Conservation (phyloP, 2,329 filamentous ascomycete species). For the Penicillium olsonii region DNA sequence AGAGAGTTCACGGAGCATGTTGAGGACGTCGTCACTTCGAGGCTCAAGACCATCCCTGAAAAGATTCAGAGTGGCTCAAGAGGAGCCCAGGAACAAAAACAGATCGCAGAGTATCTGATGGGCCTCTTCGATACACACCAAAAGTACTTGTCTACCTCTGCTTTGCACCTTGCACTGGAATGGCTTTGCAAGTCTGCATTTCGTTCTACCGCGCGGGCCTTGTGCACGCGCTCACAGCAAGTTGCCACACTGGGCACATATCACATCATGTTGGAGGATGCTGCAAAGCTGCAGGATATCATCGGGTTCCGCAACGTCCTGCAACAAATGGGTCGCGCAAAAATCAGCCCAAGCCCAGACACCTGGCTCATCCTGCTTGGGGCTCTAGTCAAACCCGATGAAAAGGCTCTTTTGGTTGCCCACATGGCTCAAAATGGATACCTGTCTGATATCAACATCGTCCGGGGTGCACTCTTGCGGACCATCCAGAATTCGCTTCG, state of each 20-base stretch:
- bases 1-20: conserved; percentile 43
- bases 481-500: conserved; percentile 37
- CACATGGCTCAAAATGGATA: conserved; percentile 36
- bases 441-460: conserved; percentile 24
- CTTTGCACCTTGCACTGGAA: conserved; percentile 43
- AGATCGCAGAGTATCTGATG: conserved; percentile 28
- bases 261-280: conserved; percentile 46
- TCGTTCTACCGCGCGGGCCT: conserved; percentile 29
- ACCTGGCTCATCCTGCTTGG: conserved; percentile 47
- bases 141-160: conserved; percentile 40
- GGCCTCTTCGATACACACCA: conserved; percentile 36
- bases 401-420: conserved; percentile 32
- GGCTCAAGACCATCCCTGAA: background rate
- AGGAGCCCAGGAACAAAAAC: background rate
- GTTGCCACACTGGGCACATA: conserved; percentile 44
- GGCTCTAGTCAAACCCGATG: conserved; percentile 26
- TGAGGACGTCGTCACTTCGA: conserved; percentile 35
- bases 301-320: conserved; percentile 41
- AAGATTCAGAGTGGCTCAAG: background rate
- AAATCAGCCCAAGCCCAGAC: conserved; percentile 41
- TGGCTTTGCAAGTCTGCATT: conserved; percentile 40
- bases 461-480: conserved; percentile 29
- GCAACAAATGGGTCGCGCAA: conserved; percentile 38
- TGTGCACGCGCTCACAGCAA: conserved; percentile 40
- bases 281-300: conserved; percentile 42